Evolutionary conservation across 2,329 filamentous ascomycete genomes (phyloP).

Genomic region (Pseudogymnoascus sp.): DNA sequence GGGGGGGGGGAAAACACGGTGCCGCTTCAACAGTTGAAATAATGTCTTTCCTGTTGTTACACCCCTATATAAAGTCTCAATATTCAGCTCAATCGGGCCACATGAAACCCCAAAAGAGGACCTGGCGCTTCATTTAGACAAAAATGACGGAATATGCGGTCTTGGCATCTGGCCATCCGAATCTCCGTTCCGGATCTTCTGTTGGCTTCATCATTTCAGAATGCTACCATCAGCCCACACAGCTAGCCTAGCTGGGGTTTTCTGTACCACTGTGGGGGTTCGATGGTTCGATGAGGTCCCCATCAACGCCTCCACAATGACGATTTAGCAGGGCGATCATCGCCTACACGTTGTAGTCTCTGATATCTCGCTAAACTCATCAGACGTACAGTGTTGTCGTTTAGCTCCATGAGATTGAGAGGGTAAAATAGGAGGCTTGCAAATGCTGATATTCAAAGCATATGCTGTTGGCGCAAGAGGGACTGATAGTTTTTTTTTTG

Average conservation of each 20-base stretch:
- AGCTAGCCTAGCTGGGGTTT: not conserved
- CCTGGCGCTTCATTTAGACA: not conserved
- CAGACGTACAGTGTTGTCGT: not conserved
- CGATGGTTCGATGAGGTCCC: slow-evolving; percentile 3
- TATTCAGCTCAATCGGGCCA: not conserved
- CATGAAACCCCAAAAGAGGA: slow-evolving; percentile 7
- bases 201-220: slow-evolving; percentile 2
- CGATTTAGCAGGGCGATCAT: not conserved
- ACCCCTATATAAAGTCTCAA: slow-evolving; percentile 4
- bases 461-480: not conserved
- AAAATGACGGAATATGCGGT: not conserved
- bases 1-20: not conserved
- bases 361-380: not conserved
- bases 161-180: slow-evolving; percentile 1
- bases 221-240: not conserved
- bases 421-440: not conserved
- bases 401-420: not conserved
- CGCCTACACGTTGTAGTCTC: not conserved
- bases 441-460: not conserved
- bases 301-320: not conserved
- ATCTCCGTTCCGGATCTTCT: slow-evolving; percentile 3
- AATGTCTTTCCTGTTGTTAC: not conserved
- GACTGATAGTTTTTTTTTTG: not conserved
- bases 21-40: not conserved
- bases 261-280: not conserved